Evolutionary conservation across 2,329 filamentous ascomycete species (phyloP).

Genomic region (Epichloe sibirici): DNA sequence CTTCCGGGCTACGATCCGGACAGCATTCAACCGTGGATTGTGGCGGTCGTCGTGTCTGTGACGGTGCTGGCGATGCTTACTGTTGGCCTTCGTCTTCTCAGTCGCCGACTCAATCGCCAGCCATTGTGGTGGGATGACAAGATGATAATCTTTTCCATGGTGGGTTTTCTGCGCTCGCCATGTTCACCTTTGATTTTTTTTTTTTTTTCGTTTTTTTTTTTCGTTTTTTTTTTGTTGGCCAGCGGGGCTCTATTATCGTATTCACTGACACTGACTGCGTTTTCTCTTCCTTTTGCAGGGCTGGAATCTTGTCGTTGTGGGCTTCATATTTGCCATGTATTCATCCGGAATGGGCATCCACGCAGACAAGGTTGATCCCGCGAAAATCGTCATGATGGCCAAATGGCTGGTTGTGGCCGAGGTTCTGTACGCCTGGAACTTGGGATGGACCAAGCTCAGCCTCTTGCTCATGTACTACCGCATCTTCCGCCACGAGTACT

Average conservation of each 20-base stretch:
- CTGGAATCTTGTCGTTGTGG: constrained; percentile 31
- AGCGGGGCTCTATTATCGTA: no score
- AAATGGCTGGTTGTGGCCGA: constrained; percentile 36
- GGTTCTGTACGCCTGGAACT: constrained; percentile 34
- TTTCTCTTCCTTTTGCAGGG: constrained; percentile 11
- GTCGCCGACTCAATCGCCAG: constrained; percentile 28
- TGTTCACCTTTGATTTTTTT: no score
- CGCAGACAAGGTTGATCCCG: constrained; percentile 23
- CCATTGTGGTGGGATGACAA: constrained; percentile 37
- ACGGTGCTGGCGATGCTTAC: constrained; percentile 27
- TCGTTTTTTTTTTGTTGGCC: background rate
- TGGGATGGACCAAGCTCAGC: constrained; percentile 37
- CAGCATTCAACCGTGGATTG: constrained; percentile 29
- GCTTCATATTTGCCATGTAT: constrained; percentile 37
- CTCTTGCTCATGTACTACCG: constrained; percentile 40
- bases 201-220: background rate
- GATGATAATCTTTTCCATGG: constrained; percentile 35
- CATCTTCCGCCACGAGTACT: constrained; percentile 33
- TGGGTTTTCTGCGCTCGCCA: constrained; percentile 12
- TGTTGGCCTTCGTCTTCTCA: constrained; percentile 27
- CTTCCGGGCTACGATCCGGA: constrained; percentile 15
- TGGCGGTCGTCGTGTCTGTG: constrained; percentile 25
- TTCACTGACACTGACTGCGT: background rate
- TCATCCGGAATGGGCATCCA: constrained; percentile 34
- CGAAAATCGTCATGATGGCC: constrained; percentile 29